Percentiles rank a stretch among this genome's conserved stretches.
These are phyloP conservation scores for Neoconidiobolus thromboides DNA, from an alignment of 371 early-diverging fungal genomes.

Conservation along the genomic window DNA sequence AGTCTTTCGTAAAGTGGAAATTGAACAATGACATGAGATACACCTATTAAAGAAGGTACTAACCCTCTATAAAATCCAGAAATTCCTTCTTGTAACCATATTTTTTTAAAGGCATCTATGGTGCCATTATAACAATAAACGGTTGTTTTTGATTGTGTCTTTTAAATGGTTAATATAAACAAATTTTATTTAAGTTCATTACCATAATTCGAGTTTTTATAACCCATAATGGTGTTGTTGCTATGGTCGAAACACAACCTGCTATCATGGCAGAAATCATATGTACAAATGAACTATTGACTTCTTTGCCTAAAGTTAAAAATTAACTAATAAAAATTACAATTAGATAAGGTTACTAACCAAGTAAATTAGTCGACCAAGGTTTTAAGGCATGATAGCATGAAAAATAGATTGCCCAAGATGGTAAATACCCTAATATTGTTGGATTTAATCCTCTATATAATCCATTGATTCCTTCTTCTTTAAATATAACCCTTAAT, in stretches of 20 bases:
- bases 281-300: conserved; percentile 32
- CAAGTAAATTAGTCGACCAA: too few species aligned
- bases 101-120: conserved; percentile 44
- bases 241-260: conserved; percentile 53
- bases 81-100: conserved; percentile 45
- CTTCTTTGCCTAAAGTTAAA: too few species aligned
- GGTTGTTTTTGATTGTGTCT: neutral
- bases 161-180: conserved; percentile 26
- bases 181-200: conserved; percentile 14
- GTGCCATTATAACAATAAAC: conserved; percentile 51
- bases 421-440: conserved; percentile 71
- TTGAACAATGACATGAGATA: conserved; percentile 83
- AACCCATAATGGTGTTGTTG: conserved; percentile 88
- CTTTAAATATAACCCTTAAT: conserved; percentile 47
- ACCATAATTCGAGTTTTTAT: conserved; percentile 82
- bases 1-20: conserved; percentile 89
- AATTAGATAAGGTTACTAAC: too few species aligned
- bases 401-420: conserved; percentile 82
- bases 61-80: conserved; percentile 77
- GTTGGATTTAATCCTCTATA: conserved; percentile 83
- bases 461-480: conserved; percentile 75
- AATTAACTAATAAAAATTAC: too few species aligned
- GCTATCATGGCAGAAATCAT: conserved; percentile 73
- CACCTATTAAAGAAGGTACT: conserved; percentile 73
- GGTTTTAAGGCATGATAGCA: conserved; percentile 29